phyloP scores from a whole-genome alignment of 2,329 filamentous ascomycete genomes.

The Fusarium neocosmosporiellum region DNA sequence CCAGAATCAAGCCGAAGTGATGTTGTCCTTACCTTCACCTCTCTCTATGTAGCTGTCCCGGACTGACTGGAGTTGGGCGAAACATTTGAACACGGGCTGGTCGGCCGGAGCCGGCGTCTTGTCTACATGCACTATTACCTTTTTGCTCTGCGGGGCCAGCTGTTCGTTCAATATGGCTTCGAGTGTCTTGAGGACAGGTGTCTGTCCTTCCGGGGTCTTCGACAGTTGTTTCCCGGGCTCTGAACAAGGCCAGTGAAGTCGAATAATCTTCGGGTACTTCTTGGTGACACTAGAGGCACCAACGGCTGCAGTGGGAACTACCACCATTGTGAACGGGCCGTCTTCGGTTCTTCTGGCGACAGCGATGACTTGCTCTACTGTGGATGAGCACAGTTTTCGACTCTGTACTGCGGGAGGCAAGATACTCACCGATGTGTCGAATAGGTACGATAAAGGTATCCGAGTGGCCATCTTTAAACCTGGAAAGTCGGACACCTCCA shows the following conservation, averaged over 20 bases:
- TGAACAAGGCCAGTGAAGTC: background rate
- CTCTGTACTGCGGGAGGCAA: background rate
- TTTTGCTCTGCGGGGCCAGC: background rate
- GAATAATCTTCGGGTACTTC: slow-evolving; percentile 8
- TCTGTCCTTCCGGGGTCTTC: background rate
- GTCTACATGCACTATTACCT: background rate
- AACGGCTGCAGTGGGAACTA: slow-evolving; percentile 11
- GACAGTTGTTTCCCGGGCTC: background rate
- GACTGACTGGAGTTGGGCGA: background rate
- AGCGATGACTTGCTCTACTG: background rate
- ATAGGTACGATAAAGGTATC: background rate
- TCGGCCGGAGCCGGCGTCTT: background rate
- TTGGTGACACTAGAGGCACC: background rate
- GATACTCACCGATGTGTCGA: background rate
- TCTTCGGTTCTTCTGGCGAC: background rate
- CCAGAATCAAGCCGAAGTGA: background rate
- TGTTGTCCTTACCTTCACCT: background rate
- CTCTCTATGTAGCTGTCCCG: slow-evolving; percentile 1
- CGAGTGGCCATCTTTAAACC: background rate
- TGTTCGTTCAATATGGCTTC: background rate
- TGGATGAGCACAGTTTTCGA: background rate
- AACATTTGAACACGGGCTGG: slow-evolving; percentile 1
- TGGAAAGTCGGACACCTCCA: background rate
- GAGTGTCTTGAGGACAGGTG: background rate
- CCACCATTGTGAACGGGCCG: background rate